Conservation (phyloP, 2,329 filamentous ascomycete species). For the Blastomyces silverae region DNA sequence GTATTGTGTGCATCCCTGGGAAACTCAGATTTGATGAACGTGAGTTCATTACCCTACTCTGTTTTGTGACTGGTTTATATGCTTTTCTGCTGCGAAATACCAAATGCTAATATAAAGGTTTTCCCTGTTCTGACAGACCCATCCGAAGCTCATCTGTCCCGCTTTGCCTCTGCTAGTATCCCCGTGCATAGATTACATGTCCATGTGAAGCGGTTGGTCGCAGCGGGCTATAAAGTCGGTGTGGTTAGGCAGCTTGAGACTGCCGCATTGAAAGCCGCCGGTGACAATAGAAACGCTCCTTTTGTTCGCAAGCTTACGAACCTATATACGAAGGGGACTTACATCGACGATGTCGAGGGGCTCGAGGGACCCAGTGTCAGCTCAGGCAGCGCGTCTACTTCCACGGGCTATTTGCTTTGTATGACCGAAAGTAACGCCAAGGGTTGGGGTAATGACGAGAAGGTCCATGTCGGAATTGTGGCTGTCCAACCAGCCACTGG, state of each 20-base stretch:
- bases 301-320: slow-evolving; percentile 92
- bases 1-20: slow-evolving; percentile 93
- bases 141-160: slow-evolving; percentile 84
- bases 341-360: slow-evolving; percentile 86
- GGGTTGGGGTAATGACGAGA: slow-evolving; percentile 79
- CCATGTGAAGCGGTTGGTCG: slow-evolving; percentile 86
- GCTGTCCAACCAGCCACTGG: slow-evolving; percentile 94
- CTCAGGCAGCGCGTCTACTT: slow-evolving; percentile 51
- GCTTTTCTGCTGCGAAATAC: slow-evolving; percentile 16
- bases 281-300: slow-evolving; percentile 86
- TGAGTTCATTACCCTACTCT: slow-evolving; percentile 35
- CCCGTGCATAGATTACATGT: slow-evolving; percentile 86
- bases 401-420: slow-evolving; percentile 84
- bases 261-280: slow-evolving; percentile 87
- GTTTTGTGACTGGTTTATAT: neutral
- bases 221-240: slow-evolving; percentile 90
- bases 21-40: slow-evolving; percentile 91
- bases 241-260: slow-evolving; percentile 93
- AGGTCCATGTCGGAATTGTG: slow-evolving; percentile 82
- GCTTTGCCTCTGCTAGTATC: slow-evolving; percentile 93
- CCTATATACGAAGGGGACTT: slow-evolving; percentile 95
- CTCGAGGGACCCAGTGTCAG: slow-evolving; percentile 63
- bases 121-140: slow-evolving; percentile 48
- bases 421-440: slow-evolving; percentile 80
- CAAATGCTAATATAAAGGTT: slow-evolving; percentile 18